phyloP scores from a whole-genome alignment of 2,329 filamentous ascomycete species.

The Fusarium verticillioides region DNA sequence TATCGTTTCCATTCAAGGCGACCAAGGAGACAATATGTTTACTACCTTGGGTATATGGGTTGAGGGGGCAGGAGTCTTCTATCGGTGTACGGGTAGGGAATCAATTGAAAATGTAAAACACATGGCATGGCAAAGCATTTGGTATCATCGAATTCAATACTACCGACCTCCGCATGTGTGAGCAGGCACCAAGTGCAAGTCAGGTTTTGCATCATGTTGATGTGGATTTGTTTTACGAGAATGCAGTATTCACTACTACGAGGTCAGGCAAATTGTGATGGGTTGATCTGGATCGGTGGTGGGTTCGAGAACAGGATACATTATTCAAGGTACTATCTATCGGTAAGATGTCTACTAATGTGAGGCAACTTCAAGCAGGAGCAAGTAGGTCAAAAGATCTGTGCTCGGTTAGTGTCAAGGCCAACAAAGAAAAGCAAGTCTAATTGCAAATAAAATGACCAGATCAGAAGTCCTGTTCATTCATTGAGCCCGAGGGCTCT shows the following conservation, averaged over 20 bases:
- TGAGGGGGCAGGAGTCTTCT: slow-evolving; percentile 34
- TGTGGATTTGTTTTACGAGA: not conserved
- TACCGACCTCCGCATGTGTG: not conserved
- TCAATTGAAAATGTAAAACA: slow-evolving; percentile 48
- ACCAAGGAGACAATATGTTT: slow-evolving; percentile 3
- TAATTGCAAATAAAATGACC: slow-evolving; percentile 23
- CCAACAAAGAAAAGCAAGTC: slow-evolving; percentile 4
- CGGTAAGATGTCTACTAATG: not conserved
- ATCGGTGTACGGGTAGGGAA: slow-evolving; percentile 36
- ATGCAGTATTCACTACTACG: not conserved
- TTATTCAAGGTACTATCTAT: not conserved
- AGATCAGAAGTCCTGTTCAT: slow-evolving; percentile 87
- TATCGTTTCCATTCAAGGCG: slow-evolving; percentile 7
- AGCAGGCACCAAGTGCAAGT: not conserved
- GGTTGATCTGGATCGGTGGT: not conserved
- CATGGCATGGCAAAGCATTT: slow-evolving; percentile 36
- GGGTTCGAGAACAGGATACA: not conserved
- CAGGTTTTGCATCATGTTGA: not conserved
- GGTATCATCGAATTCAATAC: slow-evolving; percentile 20
- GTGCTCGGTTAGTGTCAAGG: slow-evolving; percentile 33
- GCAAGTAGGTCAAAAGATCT: not conserved
- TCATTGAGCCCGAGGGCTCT: slow-evolving; percentile 77
- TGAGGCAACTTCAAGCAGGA: not conserved
- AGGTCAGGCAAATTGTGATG: not conserved
- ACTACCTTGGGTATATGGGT: slow-evolving; percentile 33